These are phyloP conservation scores for Forsythia suspensa DNA, from an alignment of 257 asterid species.

Conservation along the genomic window DNA sequence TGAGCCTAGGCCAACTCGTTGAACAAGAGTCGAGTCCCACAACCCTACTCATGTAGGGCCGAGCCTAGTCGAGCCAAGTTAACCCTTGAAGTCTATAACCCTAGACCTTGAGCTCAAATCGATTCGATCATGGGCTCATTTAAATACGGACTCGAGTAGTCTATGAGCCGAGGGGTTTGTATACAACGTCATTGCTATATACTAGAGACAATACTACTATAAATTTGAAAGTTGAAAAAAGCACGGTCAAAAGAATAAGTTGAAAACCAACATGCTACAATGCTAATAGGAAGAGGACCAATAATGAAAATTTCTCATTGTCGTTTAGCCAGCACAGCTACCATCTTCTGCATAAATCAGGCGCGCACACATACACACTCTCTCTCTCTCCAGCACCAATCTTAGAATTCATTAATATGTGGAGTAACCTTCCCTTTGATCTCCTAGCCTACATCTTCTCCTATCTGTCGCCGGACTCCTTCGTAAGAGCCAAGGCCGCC, in stretches of 20 bases:
- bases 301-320: neutral
- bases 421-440: constrained; percentile 72
- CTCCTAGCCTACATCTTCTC: constrained; percentile 62
- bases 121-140: too few relatives aligned
- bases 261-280: neutral
- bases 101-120: too few relatives aligned
- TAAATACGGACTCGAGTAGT: neutral
- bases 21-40: too few relatives aligned
- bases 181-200: too few relatives aligned
- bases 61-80: neutral
- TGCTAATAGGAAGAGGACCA: neutral
- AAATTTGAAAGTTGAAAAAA: neutral
- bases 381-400: neutral
- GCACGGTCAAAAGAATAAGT: neutral
- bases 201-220: neutral
- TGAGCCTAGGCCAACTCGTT: neutral
- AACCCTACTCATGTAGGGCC: too few relatives aligned
- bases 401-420: constrained; percentile 36
- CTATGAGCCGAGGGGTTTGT: too few relatives aligned
- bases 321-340: neutral
- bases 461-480: constrained; percentile 68
- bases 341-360: neutral
- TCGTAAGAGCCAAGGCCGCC: constrained; percentile 57
- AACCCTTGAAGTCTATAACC: neutral
- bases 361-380: too few relatives aligned